Percentiles rank a stretch among this genome's conserved stretches.
Evolutionary conservation across 1,284 basidiomycete species (phyloP).

Genomic region (Irpex rosettiformis): DNA sequence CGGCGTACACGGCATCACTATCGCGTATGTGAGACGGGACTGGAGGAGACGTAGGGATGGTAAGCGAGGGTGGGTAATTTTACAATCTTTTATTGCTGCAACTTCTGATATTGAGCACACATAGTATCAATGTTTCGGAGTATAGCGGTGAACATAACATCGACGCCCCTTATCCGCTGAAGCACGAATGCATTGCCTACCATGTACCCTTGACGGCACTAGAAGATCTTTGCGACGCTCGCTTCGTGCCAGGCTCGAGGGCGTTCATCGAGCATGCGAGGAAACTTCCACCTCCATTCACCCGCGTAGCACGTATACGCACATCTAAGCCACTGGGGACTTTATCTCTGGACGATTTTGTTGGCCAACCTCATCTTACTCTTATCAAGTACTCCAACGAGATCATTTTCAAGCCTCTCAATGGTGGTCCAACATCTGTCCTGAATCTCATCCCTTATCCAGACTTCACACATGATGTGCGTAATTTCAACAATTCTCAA

Average conservation of each 20-base stretch:
- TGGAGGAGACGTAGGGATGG: conserved; percentile 21
- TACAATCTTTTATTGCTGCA: too few species aligned
- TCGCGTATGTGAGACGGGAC: conserved; percentile 46
- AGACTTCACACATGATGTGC: neutral
- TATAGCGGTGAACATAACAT: conserved; percentile 43
- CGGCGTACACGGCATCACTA: conserved; percentile 50
- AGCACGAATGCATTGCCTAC: conserved; percentile 48
- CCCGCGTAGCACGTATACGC: conserved; percentile 35
- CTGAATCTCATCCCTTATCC: conserved; percentile 18
- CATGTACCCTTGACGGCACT: conserved; percentile 46
- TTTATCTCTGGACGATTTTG: conserved; percentile 43
- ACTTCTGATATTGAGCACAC: neutral
- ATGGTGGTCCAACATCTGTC: conserved; percentile 25
- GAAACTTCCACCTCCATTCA: conserved; percentile 36
- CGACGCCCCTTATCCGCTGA: conserved; percentile 44
- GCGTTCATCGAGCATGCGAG: conserved; percentile 36
- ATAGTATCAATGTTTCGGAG: conserved; percentile 43
- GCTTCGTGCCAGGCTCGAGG: conserved; percentile 36
- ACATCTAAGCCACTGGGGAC: conserved; percentile 37
- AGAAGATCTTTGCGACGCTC: conserved; percentile 48
- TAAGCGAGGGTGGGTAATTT: conserved; percentile 20
- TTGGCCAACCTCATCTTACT: conserved; percentile 41
- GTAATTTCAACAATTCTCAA: neutral
- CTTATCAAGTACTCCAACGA: conserved; percentile 40
- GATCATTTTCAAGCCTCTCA: conserved; percentile 46